Evolutionary conservation across 169 alveolate species (phyloP), one percentile per base, ranked within the genome.

Genomic region (Plasmodium falciparum): DNA sequence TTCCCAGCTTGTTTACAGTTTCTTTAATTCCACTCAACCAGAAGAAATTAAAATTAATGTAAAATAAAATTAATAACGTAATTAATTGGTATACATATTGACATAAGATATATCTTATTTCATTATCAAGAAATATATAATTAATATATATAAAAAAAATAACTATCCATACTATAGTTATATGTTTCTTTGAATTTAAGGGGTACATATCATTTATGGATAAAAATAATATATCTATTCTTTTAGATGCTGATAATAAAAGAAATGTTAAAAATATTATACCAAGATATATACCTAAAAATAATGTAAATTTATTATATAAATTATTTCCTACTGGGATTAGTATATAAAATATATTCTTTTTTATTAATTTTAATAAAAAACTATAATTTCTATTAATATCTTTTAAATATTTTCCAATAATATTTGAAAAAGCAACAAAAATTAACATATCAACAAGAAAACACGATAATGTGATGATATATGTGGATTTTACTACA

Each of bases 21-120:
- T 78, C 67, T 29, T 78, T 63, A 12, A 78, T 49, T 59, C 89
- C 89, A 8, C 89, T 73, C 7, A 78, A 1, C 89, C 89, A 78
- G 61, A 78, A 78, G 26, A 78, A 78, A 22, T 78, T 78, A 78
- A 78, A 78, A 43, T 78, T 78, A 24, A 78, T 66, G 43, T 66
- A 78, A 22, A 78, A 66, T 15, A 78, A 15, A 65, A 78, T 78
- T 22, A 78, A 47, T 3, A 78, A 71, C 0, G 71, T 78, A 47
- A 78, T 29, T 50, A 78, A 49, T 49, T 59, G 63, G n/a, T 75
- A 78, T 59, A 78, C 24, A 15, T 78, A 59, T 49, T 75, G 50
- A 22, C 50, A 8, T 5, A 65, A 66, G 2, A 66, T 69, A 24
- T 65, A 75, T 12, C 65, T 54, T 39, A 39, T 66, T 2, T 69